phyloP scores from a whole-genome alignment of 2,329 filamentous ascomycete species.

The Penicillium sp. region DNA sequence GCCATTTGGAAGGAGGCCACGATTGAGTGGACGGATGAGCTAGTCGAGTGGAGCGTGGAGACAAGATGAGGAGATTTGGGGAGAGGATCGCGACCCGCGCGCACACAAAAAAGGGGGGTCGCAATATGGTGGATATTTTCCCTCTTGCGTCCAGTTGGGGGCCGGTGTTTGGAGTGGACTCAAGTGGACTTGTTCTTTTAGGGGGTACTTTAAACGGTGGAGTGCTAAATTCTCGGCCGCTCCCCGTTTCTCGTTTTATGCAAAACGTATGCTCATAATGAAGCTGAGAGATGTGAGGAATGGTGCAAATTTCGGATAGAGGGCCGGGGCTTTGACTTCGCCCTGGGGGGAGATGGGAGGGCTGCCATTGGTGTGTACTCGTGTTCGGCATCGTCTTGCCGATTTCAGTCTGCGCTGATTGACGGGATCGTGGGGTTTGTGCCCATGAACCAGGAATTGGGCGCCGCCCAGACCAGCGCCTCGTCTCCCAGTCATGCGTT shows the following conservation, averaged over 20 bases:
- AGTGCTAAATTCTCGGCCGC: neutral
- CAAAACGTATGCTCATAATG: neutral
- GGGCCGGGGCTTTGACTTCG: conserved; percentile 1
- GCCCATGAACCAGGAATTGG: neutral
- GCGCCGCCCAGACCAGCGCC: conserved; percentile 1
- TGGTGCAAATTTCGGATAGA: neutral
- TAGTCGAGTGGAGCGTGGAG: neutral
- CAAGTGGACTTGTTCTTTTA: neutral
- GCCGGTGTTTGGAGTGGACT: conserved; percentile 4
- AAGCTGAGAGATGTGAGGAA: neutral
- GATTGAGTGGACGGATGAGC: neutral
- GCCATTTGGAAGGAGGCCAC: neutral
- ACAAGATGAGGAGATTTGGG: neutral
- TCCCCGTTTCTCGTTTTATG: conserved; percentile 2
- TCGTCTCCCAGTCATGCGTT: neutral
- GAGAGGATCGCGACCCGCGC: conserved; percentile 6
- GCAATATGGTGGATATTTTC: neutral
- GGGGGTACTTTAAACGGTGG: conserved; percentile 7
- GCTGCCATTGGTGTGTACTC: neutral
- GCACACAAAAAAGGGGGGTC: neutral
- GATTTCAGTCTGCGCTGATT: conserved; percentile 2
- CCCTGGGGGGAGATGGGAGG: neutral
- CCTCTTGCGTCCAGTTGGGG: neutral
- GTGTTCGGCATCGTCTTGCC: conserved; percentile 7
- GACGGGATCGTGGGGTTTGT: conserved; percentile 4